Conservation (phyloP, 805 yeast genomes). For the Yarrowia sp. region DNA sequence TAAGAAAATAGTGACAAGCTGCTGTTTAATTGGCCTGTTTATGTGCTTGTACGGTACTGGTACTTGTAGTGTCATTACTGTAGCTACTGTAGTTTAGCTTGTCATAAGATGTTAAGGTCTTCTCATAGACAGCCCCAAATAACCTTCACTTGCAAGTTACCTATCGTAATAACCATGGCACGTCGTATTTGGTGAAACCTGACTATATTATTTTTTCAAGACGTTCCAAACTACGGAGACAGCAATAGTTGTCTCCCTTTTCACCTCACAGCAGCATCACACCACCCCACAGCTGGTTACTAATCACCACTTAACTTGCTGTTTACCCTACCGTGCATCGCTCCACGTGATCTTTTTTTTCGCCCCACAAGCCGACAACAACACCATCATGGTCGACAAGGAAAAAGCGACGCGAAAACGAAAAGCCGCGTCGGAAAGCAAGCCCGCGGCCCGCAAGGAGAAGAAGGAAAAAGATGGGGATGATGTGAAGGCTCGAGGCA, state of each 20-base stretch:
- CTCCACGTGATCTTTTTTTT: constrained; percentile 20
- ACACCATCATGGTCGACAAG: constrained; percentile 22
- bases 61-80: no score
- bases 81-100: no score
- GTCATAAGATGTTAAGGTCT: no score
- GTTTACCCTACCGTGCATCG: constrained; percentile 17
- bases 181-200: no score
- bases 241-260: neutral
- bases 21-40: no score
- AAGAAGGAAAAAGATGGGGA: constrained; percentile 29
- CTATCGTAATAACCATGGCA: no score
- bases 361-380: neutral
- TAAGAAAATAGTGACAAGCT: no score
- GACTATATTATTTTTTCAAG: neutral
- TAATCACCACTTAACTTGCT: neutral
- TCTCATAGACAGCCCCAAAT: no score
- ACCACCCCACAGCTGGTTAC: neutral
- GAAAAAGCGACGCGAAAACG: constrained; percentile 24
- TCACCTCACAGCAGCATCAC: neutral
- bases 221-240: neutral
- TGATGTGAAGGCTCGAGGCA: constrained; percentile 27
- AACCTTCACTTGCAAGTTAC: no score
- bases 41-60: no score
- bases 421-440: constrained; percentile 9
- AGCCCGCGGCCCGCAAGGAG: constrained; percentile 31